Evolutionary conservation across 768 basidiomycete species (phyloP), one percentile per base, ranked within the genome.

Genomic region (Tricholoma furcatifolium): DNA sequence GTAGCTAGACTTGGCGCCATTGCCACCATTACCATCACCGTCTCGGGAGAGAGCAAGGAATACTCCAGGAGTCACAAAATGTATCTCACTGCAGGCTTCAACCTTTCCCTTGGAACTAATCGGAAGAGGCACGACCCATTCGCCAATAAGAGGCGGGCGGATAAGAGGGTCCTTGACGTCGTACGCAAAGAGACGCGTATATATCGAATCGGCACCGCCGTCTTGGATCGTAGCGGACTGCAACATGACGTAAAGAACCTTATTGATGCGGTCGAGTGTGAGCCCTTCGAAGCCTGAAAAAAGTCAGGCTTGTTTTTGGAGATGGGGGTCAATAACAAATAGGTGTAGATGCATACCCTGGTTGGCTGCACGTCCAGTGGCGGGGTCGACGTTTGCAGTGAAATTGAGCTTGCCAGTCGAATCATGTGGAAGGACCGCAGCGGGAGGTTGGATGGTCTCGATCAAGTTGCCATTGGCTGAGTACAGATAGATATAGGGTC

Each of bases 151-250:
- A 11, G 52, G 53, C 0, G 82, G 75, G 11, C 62, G 65, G 6
- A 59, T 49, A 0, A 35, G 24, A 20, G 71, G 65, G 32, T 67
- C 58, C 2, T 72, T 67, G 36, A 85, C 66, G 60, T 85, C 71
- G 54, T 77, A 88, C 0, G 77, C 79, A 38, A 85, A 65, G n/a
- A 86, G 67, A 10, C 84, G 77, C 4, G 83, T 81, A 65, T 72
- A 80, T 4, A 79, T 69, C 1, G 75, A 74, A 5, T 76, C 80
- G 40, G 58, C 53, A 1, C 80, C 81, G 20, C 83, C 81, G 58
- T 86, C 85, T 56, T 87, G 85, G 4, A 83, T 74, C 1, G 79
- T 74, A 0, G 83, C 85, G 6, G 78, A 75, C 60, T 88, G 86
- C 1, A 87, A 72, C 59, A 87, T 74, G 0, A 77, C 84, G 60